phyloP scores from a whole-genome alignment of 352 stramenopile species.

The Aphanomyces astaci region DNA sequence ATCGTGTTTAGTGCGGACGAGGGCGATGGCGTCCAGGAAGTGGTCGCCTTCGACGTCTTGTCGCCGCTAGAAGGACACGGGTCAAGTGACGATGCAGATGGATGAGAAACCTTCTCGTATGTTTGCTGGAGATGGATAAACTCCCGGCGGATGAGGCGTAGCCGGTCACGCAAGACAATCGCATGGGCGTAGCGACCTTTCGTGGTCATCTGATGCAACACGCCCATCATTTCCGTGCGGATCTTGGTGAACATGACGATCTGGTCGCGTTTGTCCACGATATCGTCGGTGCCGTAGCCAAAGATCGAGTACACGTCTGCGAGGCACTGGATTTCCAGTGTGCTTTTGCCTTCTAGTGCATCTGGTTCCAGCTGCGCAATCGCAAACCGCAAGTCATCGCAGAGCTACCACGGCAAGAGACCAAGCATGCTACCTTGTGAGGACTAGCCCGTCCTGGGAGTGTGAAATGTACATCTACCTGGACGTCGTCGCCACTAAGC shows the following conservation, averaged over 20 bases:
- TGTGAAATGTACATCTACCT: neutral
- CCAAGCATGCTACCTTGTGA: no score
- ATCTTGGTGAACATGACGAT: constrained; percentile 61
- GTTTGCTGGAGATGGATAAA: constrained; percentile 57
- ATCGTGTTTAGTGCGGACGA: constrained; percentile 37
- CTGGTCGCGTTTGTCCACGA: constrained; percentile 65
- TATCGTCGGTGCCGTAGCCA: constrained; percentile 46
- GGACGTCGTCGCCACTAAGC: neutral
- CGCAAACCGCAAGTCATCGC: constrained; percentile 63
- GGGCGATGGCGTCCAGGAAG: constrained; percentile 37
- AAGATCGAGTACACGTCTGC: constrained; percentile 66
- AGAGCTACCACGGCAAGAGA: constrained; percentile 33
- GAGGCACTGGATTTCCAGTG: constrained; percentile 58
- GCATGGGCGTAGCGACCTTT: constrained; percentile 65
- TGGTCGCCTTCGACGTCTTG: constrained; percentile 44
- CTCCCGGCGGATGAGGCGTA: constrained; percentile 53
- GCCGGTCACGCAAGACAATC: constrained; percentile 50
- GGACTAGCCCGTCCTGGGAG: no score
- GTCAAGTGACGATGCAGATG: no score
- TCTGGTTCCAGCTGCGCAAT: constrained; percentile 52
- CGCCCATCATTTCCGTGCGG: constrained; percentile 44
- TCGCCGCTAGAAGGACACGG: constrained; percentile 22
- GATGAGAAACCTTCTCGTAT: constrained; percentile 34
- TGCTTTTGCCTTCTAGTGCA: constrained; percentile 33
- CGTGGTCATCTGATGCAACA: constrained; percentile 43